A percentile compares a stretch with the other conserved stretches of the same genome.
phyloP scores from a whole-genome alignment of 2,329 filamentous ascomycete genomes.

The Alternaria arbusti region DNA sequence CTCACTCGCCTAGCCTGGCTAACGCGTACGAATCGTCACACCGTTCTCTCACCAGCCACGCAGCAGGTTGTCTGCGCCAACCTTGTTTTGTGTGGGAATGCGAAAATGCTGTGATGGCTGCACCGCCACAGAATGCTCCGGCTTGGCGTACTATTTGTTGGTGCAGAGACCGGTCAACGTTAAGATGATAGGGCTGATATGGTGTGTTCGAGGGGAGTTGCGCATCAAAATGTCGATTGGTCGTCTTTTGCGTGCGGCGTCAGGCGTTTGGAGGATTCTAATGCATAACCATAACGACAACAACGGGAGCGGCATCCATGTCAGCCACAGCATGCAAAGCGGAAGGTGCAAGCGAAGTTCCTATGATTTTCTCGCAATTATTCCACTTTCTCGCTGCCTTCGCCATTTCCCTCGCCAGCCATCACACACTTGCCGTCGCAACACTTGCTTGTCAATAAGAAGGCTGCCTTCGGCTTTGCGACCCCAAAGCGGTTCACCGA shows the following conservation, averaged over 20 bases:
- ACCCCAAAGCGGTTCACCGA: neutral
- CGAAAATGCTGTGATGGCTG: neutral
- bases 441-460: neutral
- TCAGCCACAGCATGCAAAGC: neutral
- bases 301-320: neutral
- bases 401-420: neutral
- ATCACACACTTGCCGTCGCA: neutral
- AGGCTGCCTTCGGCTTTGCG: neutral
- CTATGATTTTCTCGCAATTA: neutral
- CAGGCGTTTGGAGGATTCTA: neutral
- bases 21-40: neutral
- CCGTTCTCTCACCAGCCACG: neutral
- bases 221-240: neutral
- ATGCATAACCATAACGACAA: neutral
- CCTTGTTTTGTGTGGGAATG: neutral
- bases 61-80: neutral
- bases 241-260: neutral
- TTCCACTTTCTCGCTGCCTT: neutral
- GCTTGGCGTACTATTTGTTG: neutral
- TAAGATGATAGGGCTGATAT: neutral
- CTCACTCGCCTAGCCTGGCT: neutral
- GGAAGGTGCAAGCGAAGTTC: neutral
- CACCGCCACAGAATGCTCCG: conserved; percentile 7
- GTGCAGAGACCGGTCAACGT: neutral
- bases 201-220: neutral